Evolutionary conservation across 257 asterid species (phyloP).

Genomic region (Ilex asprella): DNA sequence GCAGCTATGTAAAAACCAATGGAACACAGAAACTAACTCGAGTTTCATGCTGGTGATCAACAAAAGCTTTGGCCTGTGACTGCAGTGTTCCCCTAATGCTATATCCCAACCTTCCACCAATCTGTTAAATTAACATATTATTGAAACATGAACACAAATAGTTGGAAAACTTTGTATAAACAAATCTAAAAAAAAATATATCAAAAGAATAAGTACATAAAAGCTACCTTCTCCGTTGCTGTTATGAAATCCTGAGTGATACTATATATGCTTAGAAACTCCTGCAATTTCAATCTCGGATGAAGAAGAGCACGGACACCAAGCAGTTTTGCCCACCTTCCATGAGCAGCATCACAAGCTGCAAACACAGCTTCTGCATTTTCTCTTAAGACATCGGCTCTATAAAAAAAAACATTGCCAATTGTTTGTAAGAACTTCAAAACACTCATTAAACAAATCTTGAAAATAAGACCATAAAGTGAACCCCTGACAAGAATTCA

Average conservation of each 20-base stretch:
- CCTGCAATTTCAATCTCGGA: conserved; percentile 75
- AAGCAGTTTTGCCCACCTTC: conserved; percentile 97
- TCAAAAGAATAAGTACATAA: conserved; percentile 1
- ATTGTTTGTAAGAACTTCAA: background rate
- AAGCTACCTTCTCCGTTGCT: conserved; percentile 80
- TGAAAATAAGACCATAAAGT: too few species aligned
- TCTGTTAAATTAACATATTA: conserved; percentile 55
- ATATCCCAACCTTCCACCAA: conserved; percentile 99
- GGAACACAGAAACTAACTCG: conserved; percentile 55
- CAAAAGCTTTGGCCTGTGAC: conserved; percentile 92
- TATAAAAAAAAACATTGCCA: conserved; percentile 24
- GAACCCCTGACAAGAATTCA: too few species aligned
- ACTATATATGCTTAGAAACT: conserved; percentile 75
- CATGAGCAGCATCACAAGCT: conserved; percentile 99
- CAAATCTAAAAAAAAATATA: conserved; percentile 8
- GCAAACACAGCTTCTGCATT: conserved; percentile 95
- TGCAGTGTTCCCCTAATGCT: conserved; percentile 94
- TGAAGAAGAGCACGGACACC: conserved; percentile 94
- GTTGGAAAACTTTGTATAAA: conserved; percentile 6
- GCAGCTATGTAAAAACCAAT: conserved; percentile 14
- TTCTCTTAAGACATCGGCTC: conserved; percentile 92
- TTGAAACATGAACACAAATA: conserved; percentile 27
- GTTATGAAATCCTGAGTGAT: conserved; percentile 84
- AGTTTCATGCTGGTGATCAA: conserved; percentile 89
- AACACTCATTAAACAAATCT: too few species aligned